Percentiles rank a stretch among this genome's conserved stretches.
Evolutionary conservation across 139 green algal genomes (phyloP).

Genomic region (Zygnema cylindricum): DNA sequence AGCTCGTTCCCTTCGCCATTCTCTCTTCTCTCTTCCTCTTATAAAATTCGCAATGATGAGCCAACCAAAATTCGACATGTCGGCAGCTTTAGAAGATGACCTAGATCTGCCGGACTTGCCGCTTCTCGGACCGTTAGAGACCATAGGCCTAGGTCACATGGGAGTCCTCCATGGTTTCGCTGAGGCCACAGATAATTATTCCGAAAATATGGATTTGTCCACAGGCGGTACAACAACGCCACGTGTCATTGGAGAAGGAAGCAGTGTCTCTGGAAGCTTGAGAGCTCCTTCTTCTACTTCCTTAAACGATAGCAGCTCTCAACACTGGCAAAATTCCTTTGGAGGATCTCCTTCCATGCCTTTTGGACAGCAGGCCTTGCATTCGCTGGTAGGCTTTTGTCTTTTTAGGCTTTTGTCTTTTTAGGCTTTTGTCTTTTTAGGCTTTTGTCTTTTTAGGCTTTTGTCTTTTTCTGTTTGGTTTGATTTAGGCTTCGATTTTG

Average conservation of each 20-base stretch:
- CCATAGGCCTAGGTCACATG: background rate
- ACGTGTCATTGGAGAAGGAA: background rate
- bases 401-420: background rate
- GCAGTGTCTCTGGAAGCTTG: background rate
- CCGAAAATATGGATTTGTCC: too few relatives aligned
- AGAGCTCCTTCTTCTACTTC: background rate
- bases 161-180: background rate
- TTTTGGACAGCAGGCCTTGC: background rate
- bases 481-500: too few relatives aligned
- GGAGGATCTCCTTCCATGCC: too few relatives aligned
- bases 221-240: too few relatives aligned
- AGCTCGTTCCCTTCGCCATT: too few relatives aligned
- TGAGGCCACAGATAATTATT: background rate
- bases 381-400: background rate
- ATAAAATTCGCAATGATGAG: too few relatives aligned
- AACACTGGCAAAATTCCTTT: background rate
- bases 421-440: too few relatives aligned
- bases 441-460: background rate
- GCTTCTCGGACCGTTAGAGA: background rate
- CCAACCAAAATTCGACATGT: too few relatives aligned
- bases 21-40: too few relatives aligned
- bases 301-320: background rate
- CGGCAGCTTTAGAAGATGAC: too few relatives aligned
- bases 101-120: background rate
- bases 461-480: background rate